Evolutionary conservation across 768 basidiomycete genomes (phyloP).

Genomic region (Multifurca ochricompacta): DNA sequence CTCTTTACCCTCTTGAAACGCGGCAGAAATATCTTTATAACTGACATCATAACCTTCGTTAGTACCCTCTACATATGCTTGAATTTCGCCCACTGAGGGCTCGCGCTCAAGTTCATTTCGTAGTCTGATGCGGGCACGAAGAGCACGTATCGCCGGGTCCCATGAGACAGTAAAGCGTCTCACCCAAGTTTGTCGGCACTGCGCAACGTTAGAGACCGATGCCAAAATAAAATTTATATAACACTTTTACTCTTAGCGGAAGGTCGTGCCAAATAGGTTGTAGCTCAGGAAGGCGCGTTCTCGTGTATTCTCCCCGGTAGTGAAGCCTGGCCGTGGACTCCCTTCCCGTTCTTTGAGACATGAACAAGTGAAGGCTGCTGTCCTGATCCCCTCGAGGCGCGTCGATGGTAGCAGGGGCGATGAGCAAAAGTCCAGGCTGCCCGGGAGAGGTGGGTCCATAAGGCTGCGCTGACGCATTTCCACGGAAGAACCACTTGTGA

Average conservation of each 20-base stretch:
- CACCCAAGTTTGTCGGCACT: not conserved
- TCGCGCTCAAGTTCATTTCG: not conserved
- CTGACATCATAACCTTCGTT: not conserved
- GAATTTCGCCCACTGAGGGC: not conserved
- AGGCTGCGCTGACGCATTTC: not conserved
- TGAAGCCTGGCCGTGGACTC: not conserved
- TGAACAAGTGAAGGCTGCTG: not conserved
- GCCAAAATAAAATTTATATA: not conserved
- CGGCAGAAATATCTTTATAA: not conserved
- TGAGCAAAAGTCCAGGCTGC: not conserved
- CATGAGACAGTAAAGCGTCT: not conserved
- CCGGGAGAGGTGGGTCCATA: not conserved
- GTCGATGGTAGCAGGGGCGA: not conserved
- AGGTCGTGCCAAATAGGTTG: not conserved
- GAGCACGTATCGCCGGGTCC: not conserved
- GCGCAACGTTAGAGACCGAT: not conserved
- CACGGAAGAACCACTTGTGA: not conserved
- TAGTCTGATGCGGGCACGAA: not conserved
- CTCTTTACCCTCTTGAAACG: not conserved
- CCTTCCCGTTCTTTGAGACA: no score
- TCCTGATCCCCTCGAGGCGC: not conserved
- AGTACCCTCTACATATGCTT: not conserved
- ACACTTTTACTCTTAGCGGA: not conserved
- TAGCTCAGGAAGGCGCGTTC: not conserved
- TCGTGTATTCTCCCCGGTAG: not conserved